Conservation (phyloP, 805 yeast species). For the Yarrowia deformans region DNA sequence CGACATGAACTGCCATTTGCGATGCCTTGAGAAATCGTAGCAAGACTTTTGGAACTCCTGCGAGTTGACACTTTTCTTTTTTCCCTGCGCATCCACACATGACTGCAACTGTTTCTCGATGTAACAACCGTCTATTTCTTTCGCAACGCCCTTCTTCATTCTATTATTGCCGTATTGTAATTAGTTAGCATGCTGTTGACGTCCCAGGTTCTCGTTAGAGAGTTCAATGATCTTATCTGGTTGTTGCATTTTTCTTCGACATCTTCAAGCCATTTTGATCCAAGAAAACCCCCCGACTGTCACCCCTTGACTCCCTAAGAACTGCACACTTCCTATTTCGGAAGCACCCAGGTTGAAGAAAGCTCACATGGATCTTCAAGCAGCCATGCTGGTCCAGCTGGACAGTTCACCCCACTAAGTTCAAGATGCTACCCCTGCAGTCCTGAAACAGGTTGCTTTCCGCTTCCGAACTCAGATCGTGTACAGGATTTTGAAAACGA, state of each 20-base stretch:
- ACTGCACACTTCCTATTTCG: conserved; percentile 7
- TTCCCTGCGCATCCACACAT: not conserved
- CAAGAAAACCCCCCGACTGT: no score
- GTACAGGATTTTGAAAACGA: conserved; percentile 3
- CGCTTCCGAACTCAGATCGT: conserved; percentile 15
- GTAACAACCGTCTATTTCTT: not conserved
- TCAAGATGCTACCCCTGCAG: conserved; percentile 34
- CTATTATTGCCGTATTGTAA: no score
- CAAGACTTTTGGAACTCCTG: not conserved
- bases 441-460: conserved; percentile 31
- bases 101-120: conserved; percentile 3
- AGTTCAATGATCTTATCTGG: no score
- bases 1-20: no score
- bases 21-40: not conserved
- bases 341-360: conserved; percentile 16
- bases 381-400: not conserved
- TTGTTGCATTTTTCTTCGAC: no score
- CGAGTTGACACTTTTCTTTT: conserved; percentile 11
- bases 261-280: no score
- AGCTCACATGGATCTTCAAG: conserved; percentile 21
- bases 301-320: no score
- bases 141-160: not conserved
- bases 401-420: conserved; percentile 1
- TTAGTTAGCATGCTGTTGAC: no score
- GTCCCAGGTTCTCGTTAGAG: no score